Conservation (phyloP, 495 filamentous ascomycete species). For the Rostrohypoxylon terebratum region DNA sequence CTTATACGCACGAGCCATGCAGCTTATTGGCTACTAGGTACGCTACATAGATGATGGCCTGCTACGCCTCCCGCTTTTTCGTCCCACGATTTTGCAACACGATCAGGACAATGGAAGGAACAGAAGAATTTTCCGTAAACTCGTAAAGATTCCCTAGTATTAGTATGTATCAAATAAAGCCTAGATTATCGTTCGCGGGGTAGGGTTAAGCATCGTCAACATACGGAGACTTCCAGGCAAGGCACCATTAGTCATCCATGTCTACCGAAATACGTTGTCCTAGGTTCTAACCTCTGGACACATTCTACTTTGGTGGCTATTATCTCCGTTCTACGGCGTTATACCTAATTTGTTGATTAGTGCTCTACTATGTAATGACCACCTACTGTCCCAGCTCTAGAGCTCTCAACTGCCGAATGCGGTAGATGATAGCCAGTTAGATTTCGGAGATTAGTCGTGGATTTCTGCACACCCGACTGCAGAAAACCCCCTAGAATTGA, state of each 20-base stretch:
- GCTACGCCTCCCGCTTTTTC: slow-evolving; percentile 6
- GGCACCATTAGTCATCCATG: not conserved
- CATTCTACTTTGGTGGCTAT: not conserved
- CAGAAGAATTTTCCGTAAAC: not conserved
- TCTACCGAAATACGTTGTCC: not conserved
- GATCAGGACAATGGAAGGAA: not conserved
- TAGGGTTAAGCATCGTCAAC: not conserved
- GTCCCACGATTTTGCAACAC: not conserved
- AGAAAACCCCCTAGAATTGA: not conserved
- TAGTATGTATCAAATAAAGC: not conserved
- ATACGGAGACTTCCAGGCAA: not conserved
- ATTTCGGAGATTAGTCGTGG: not conserved
- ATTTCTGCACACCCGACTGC: not conserved
- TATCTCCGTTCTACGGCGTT: not conserved
- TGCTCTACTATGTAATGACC: not conserved
- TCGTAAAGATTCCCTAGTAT: not conserved
- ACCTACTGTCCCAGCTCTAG: not conserved
- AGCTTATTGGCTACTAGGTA: not conserved
- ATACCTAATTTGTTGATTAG: not conserved
- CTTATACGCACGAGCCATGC: slow-evolving; percentile 1
- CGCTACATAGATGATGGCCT: too few species aligned
- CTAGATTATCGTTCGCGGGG: slow-evolving; percentile 5
- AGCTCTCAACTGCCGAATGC: not conserved
- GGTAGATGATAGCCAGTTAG: not conserved
- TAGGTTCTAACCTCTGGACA: too few species aligned